Conservation (phyloP, 140 eudicot genomes). For the Ambrosia hybrid region DNA sequence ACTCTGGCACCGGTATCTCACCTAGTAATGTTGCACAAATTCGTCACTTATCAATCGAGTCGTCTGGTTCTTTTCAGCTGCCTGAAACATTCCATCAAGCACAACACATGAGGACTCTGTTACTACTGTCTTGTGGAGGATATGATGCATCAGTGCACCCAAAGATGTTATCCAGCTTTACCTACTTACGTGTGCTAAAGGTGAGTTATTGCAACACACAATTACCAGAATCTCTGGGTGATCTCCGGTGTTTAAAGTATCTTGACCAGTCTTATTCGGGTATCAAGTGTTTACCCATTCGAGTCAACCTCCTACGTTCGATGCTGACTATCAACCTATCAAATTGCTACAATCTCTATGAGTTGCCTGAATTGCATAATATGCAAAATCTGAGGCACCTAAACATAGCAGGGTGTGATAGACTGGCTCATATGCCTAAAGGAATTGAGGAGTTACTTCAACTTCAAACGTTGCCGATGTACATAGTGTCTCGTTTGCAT, state of each 20-base stretch:
- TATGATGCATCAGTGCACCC: not conserved
- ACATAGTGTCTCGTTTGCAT: constrained; percentile 17
- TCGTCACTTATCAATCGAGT: constrained; percentile 27
- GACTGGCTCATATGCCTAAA: constrained; percentile 22
- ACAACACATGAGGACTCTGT: constrained; percentile 26
- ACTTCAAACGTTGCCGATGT: constrained; percentile 29
- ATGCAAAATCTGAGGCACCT: constrained; percentile 35
- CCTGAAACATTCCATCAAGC: constrained; percentile 21
- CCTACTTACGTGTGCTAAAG: constrained; percentile 32
- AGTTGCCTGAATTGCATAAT: constrained; percentile 26
- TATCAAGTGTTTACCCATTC: constrained; percentile 28
- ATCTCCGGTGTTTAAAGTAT: constrained; percentile 28
- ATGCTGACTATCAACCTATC: constrained; percentile 31
- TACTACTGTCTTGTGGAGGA: constrained; percentile 22
- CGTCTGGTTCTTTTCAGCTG: constrained; percentile 8
- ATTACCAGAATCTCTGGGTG: constrained; percentile 28
- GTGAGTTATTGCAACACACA: constrained; percentile 19
- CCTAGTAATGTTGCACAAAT: constrained; percentile 10
- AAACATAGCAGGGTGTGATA: constrained; percentile 27
- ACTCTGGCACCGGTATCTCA: not conserved
- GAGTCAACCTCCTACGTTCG: constrained; percentile 20
- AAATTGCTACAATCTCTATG: constrained; percentile 29
- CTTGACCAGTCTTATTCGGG: constrained; percentile 34
- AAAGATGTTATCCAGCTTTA: constrained; percentile 21
- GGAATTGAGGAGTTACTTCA: constrained; percentile 26